A percentile compares a stretch with the other conserved stretches of the same genome.
These are phyloP conservation scores for Platanthera guangdongensis DNA, from an alignment of 106 monocot species.

Conservation along the genomic window DNA sequence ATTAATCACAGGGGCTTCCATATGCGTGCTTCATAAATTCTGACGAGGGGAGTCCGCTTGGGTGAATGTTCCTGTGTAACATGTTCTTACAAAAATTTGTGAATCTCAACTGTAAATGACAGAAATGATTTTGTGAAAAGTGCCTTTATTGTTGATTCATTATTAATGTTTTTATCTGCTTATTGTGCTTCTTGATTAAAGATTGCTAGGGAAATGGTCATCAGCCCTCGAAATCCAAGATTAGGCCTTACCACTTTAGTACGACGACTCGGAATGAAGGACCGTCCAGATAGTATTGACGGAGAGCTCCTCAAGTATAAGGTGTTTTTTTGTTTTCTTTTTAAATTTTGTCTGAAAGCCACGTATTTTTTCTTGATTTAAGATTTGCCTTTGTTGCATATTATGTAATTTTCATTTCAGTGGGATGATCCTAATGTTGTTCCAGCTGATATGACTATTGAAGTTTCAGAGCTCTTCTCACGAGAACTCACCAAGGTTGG, in stretches of 20 bases:
- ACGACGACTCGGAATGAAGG: conserved; percentile 54
- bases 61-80: too few species aligned
- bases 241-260: conserved; percentile 55
- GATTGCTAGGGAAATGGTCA: conserved; percentile 93
- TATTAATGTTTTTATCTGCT: neutral
- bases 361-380: neutral
- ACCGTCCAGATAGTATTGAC: conserved; percentile 50
- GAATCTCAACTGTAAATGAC: neutral
- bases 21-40: too few species aligned
- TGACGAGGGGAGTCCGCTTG: too few species aligned
- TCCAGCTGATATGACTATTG: conserved; percentile 67
- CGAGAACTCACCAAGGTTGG: conserved; percentile 75
- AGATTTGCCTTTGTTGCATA: neutral
- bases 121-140: neutral
- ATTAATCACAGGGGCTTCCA: too few species aligned
- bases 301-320: conserved; percentile 72
- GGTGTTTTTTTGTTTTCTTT: conserved; percentile 27
- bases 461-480: conserved; percentile 77
- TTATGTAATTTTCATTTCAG: conserved; percentile 23
- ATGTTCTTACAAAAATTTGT: neutral
- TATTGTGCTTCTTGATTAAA: conserved; percentile 14
- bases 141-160: neutral
- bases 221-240: conserved; percentile 75
- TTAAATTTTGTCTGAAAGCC: conserved; percentile 4
- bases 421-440: conserved; percentile 78